These are phyloP conservation scores for Diplodia sapinea DNA, from an alignment of 2,329 filamentous ascomycete species.

Conservation along the genomic window DNA sequence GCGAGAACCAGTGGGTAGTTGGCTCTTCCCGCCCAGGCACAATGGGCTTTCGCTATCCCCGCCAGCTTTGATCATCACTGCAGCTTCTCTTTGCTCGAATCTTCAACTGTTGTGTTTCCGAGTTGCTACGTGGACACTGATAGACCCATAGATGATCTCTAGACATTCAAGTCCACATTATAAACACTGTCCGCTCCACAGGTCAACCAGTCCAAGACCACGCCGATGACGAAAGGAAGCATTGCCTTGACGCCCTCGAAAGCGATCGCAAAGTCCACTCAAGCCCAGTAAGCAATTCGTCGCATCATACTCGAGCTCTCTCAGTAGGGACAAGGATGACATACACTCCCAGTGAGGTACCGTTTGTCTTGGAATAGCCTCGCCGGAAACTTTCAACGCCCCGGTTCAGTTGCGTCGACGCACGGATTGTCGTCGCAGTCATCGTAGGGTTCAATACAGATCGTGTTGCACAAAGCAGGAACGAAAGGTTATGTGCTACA, in stretches of 20 bases:
- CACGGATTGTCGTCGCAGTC: background rate
- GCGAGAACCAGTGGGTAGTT: no score
- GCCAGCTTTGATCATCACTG: background rate
- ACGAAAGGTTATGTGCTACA: background rate
- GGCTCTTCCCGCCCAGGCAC: background rate
- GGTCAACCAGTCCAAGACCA: background rate
- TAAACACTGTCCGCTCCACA: background rate
- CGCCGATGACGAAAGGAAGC: background rate
- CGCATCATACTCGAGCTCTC: background rate
- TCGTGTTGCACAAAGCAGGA: no score
- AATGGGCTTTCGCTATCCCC: background rate
- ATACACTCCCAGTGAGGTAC: background rate
- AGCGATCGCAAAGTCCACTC: background rate
- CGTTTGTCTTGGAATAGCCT: background rate
- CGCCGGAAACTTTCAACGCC: background rate
- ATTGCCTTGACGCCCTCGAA: background rate
- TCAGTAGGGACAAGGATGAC: background rate
- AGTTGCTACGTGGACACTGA: background rate
- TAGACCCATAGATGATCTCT: background rate
- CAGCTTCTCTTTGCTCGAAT: background rate
- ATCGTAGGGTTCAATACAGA: background rate
- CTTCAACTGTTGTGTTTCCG: background rate
- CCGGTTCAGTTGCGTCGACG: background rate
- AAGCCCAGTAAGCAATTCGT: background rate
- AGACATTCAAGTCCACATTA: background rate